Conservation (phyloP, 805 yeast species). For the Blastobotrys parvus region DNA sequence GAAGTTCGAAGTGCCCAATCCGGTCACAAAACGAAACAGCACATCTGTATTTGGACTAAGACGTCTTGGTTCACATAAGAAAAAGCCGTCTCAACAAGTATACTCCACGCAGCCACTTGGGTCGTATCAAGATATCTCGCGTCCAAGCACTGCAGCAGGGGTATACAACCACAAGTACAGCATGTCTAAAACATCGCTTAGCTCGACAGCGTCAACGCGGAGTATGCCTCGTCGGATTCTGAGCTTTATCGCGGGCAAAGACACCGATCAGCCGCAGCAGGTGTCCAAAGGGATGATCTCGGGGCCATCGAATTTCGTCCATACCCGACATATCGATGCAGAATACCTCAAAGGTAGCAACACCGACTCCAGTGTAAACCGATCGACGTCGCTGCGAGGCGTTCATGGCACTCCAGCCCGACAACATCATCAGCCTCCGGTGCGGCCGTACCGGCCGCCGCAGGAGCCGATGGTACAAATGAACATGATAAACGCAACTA, state of each 20-base stretch:
- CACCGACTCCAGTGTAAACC: neutral
- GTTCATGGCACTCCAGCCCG: neutral
- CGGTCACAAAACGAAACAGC: neutral
- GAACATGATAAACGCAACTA: too few relatives aligned
- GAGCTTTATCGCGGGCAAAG: slow-evolving; percentile 1
- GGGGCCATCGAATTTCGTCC: slow-evolving; percentile 19
- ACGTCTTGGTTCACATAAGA: slow-evolving; percentile 1
- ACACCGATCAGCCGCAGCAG: neutral
- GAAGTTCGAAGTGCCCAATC: neutral
- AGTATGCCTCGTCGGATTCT: too few relatives aligned
- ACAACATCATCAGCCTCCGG: neutral
- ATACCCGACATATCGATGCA: slow-evolving; percentile 17
- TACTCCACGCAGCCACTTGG: too few relatives aligned
- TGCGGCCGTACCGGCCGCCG: neutral
- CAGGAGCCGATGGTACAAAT: too few relatives aligned
- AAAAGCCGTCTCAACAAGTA: too few relatives aligned
- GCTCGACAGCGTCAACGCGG: too few relatives aligned
- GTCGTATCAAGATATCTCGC: too few relatives aligned
- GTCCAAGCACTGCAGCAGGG: too few relatives aligned
- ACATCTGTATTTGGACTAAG: neutral
- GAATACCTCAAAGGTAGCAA: slow-evolving; percentile 3
- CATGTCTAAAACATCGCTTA: too few relatives aligned
- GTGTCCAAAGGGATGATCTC: slow-evolving; percentile 13
- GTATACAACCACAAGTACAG: too few relatives aligned
- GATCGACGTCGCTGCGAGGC: slow-evolving; percentile 1